These are phyloP conservation scores for Melastoma candidum DNA, from an alignment of 441 rosid species.

Conservation along the genomic window DNA sequence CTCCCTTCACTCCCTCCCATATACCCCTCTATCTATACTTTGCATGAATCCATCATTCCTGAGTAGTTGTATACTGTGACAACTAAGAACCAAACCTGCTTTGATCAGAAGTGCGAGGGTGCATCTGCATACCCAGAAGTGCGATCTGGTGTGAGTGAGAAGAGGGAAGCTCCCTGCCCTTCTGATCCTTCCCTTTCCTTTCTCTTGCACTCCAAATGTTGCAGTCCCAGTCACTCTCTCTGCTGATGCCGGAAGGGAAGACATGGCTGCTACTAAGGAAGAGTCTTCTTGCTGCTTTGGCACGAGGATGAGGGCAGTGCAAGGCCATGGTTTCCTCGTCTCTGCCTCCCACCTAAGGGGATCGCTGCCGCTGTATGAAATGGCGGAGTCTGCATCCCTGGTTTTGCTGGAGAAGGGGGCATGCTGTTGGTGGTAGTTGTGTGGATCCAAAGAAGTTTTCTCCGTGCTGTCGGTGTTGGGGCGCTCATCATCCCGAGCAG, in stretches of 20 bases:
- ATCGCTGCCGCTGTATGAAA: constrained; percentile 49
- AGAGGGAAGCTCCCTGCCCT: constrained; percentile 40
- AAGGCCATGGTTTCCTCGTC: constrained; percentile 73
- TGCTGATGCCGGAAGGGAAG: no score
- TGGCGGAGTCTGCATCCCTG: constrained; percentile 53
- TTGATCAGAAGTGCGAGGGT: not conserved
- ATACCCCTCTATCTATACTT: no score
- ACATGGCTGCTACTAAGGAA: not conserved
- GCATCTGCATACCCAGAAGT: constrained; percentile 57
- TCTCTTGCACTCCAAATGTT: constrained; percentile 10
- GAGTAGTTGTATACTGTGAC: not conserved
- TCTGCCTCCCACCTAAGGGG: constrained; percentile 84
- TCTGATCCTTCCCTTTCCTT: constrained; percentile 20
- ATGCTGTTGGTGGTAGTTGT: no score
- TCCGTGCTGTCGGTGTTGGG: no score
- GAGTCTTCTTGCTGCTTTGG: constrained; percentile 11
- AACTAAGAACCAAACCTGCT: not conserved
- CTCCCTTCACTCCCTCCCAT: no score
- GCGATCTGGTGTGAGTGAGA: constrained; percentile 32
- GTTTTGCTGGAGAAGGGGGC: no score
- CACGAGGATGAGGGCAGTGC: constrained; percentile 21
- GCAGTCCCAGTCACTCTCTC: constrained; percentile 36
- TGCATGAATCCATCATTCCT: no score
- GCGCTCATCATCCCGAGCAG: no score
- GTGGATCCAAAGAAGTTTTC: no score